These are phyloP conservation scores for Asterochloris sp. DNA, from an alignment of 139 green algal species.

Conservation along the genomic window DNA sequence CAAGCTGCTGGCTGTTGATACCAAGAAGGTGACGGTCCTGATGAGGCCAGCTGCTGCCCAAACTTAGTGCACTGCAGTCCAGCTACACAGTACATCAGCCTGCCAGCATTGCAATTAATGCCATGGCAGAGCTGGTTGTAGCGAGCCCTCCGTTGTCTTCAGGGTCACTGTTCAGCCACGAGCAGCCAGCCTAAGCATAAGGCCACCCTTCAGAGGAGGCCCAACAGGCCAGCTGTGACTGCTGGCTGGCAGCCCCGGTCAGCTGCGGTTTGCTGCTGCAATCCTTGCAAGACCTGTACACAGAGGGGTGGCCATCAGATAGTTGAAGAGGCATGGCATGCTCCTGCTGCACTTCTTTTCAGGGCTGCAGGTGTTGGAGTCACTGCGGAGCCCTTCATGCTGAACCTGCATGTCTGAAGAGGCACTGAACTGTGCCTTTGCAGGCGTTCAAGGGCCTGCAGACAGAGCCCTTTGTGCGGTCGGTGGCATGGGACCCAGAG, in stretches of 20 bases:
- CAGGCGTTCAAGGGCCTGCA: slow-evolving; percentile 45
- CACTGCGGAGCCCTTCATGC: not conserved
- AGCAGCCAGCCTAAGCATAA: no score
- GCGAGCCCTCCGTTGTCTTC: no score
- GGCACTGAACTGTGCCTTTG: not conserved
- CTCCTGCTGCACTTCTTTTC: not conserved
- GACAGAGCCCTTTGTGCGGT: slow-evolving; percentile 48
- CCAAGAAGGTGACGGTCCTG: slow-evolving; percentile 33
- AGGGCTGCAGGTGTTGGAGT: not conserved
- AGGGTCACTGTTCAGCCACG: not conserved
- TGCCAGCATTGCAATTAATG: not conserved
- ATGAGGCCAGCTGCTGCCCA: not conserved
- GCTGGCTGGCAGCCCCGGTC: not conserved
- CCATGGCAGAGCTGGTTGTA: not conserved
- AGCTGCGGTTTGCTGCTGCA: not conserved
- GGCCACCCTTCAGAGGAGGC: no score
- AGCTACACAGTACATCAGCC: no score
- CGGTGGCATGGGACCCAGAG: slow-evolving; percentile 81
- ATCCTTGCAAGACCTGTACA: not conserved
- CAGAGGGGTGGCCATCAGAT: not conserved
- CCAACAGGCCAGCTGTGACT: not conserved
- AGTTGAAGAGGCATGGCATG: not conserved
- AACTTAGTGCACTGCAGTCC: not conserved
- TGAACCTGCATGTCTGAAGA: not conserved
- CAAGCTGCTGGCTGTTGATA: slow-evolving; percentile 65